Evolutionary conservation across 1,139 yeast species (phyloP).

Genomic region (Debaryomycetaceae sp.): DNA sequence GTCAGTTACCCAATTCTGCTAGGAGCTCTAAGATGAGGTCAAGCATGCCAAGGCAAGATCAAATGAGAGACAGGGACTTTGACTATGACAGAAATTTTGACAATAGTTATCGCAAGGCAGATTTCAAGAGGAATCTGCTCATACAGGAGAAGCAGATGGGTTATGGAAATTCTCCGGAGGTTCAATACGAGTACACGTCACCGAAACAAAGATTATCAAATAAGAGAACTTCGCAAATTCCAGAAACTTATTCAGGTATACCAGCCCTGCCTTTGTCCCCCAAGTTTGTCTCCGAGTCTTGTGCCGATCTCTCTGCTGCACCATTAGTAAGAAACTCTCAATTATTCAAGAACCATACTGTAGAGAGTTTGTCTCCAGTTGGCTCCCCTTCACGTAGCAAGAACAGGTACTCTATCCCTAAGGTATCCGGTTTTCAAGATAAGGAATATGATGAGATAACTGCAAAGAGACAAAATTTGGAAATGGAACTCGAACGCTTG

Average conservation of each 20-base stretch:
- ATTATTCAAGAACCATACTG: constrained; percentile 21
- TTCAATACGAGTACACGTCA: neutral
- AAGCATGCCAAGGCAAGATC: neutral
- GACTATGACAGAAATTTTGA: neutral
- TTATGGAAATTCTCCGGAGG: constrained; percentile 7
- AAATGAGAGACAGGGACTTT: neutral
- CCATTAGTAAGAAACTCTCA: constrained; percentile 5
- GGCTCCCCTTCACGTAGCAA: constrained; percentile 12
- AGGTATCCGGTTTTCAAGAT: neutral
- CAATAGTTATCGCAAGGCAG: neutral
- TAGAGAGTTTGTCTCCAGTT: constrained; percentile 26
- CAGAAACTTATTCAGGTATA: neutral
- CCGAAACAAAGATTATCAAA: neutral
- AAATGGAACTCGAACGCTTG: constrained; percentile 36
- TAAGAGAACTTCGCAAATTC: neutral
- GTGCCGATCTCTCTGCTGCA: constrained; percentile 11
- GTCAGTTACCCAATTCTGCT: neutral
- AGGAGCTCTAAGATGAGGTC: neutral
- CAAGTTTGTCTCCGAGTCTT: constrained; percentile 6
- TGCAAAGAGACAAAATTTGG: constrained; percentile 36
- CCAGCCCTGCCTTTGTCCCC: neutral
- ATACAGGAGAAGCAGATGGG: constrained; percentile 12
- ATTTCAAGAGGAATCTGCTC: constrained; percentile 15
- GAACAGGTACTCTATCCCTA: neutral
- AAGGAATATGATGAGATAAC: constrained; percentile 24